Conservation (phyloP, 192 early-diverging fungal genomes). For the Podila epicladia region DNA sequence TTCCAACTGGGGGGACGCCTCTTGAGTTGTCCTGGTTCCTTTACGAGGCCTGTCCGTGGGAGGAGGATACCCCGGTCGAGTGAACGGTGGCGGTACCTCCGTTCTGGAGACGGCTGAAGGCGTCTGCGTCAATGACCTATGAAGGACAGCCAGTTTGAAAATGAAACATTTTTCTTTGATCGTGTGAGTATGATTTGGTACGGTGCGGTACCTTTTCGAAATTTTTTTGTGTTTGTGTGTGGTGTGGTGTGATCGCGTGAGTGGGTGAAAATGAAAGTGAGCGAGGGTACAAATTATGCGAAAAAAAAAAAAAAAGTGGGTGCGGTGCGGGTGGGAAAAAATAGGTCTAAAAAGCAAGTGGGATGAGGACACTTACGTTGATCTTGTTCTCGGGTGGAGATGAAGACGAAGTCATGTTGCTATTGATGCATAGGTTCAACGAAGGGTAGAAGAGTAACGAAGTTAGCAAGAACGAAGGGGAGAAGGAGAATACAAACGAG, state of each 20-base stretch:
- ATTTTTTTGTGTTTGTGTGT: not conserved
- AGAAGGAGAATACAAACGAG: too few species aligned
- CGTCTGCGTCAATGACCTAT: slow-evolving; percentile 41
- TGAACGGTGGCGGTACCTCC: not conserved
- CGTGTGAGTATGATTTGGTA: not conserved
- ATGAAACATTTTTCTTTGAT: slow-evolving; percentile 1
- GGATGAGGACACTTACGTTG: slow-evolving; percentile 15
- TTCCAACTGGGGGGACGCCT: too few species aligned
- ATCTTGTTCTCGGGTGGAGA: slow-evolving; percentile 44
- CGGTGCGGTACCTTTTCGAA: not conserved
- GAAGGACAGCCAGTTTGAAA: not conserved
- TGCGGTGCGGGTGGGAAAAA: slow-evolving; percentile 20
- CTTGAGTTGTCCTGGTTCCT: too few species aligned
- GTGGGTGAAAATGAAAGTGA: not conserved
- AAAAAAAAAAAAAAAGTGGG: too few species aligned
- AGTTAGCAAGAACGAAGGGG: too few species aligned
- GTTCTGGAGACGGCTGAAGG: slow-evolving; percentile 32
- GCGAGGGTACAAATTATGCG: too few species aligned
- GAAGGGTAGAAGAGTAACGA: too few species aligned
- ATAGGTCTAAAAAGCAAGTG: not conserved
- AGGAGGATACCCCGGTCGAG: not conserved
- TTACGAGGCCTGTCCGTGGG: not conserved
- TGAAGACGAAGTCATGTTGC: slow-evolving; percentile 3
- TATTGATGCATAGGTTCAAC: not conserved
- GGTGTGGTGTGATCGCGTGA: not conserved